Conservation (phyloP, 2,329 filamentous ascomycete species). For the Cytospora leucostoma region DNA sequence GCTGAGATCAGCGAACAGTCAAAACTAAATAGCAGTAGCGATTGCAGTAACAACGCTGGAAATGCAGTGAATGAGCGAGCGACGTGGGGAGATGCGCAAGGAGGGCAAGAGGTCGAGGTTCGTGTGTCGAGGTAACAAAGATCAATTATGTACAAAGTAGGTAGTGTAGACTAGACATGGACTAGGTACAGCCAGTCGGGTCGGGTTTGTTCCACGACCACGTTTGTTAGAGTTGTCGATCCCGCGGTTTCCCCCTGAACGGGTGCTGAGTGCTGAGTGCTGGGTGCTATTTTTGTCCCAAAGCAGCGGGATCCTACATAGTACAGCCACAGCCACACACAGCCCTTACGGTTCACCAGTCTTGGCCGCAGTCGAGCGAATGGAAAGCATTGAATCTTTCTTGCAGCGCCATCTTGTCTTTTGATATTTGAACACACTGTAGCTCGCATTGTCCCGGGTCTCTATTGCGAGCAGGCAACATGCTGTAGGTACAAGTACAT, state of each 20-base stretch:
- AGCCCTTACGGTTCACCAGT: neutral
- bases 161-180: too few species aligned
- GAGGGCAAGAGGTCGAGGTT: neutral
- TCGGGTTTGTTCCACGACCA: neutral
- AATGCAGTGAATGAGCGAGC: neutral
- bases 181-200: neutral
- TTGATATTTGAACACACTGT: too few species aligned
- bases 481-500: too few species aligned
- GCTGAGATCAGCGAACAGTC: neutral
- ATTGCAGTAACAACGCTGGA: neutral
- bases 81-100: neutral
- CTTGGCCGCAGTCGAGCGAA: neutral
- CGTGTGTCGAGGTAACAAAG: neutral
- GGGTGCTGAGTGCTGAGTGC: neutral
- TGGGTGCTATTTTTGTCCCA: neutral
- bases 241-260: neutral
- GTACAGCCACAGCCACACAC: neutral
- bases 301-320: slow-evolving; percentile 1
- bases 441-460: too few species aligned
- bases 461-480: too few species aligned
- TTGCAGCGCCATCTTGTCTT: too few species aligned
- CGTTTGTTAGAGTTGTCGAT: neutral
- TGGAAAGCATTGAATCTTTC: too few species aligned
- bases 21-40: neutral
- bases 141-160: neutral